These are phyloP conservation scores for Dothideomycetes sp. DNA, from an alignment of 2,329 filamentous ascomycete genomes.

Conservation along the genomic window DNA sequence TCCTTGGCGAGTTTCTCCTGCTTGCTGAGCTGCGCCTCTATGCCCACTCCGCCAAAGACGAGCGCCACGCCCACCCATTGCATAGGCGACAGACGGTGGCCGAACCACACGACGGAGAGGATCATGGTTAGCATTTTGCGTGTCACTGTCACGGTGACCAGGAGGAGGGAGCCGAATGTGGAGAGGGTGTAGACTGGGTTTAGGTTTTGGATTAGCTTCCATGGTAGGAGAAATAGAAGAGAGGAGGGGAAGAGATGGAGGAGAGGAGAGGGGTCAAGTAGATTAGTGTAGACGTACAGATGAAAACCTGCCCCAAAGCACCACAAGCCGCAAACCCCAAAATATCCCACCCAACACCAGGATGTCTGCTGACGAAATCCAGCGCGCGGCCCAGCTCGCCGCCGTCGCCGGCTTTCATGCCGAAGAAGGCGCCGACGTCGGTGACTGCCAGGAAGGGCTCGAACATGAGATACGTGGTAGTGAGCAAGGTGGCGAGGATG, in stretches of 20 bases:
- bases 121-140: constrained; percentile 99
- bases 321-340: constrained; percentile 83
- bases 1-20: constrained; percentile 77
- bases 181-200: constrained; percentile 67
- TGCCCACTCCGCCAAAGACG: constrained; percentile 91
- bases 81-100: constrained; percentile 73
- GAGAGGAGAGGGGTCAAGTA: background rate
- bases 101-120: constrained; percentile 87
- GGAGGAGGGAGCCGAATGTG: constrained; percentile 79
- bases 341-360: constrained; percentile 74
- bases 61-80: constrained; percentile 89
- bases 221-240: constrained; percentile 2
- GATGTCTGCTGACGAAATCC: constrained; percentile 69
- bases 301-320: constrained; percentile 90
- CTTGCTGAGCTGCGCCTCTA: constrained; percentile 72
- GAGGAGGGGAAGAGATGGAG: background rate
- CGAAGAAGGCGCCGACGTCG: constrained; percentile 28
- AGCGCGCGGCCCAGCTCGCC: constrained; percentile 73
- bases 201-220: background rate
- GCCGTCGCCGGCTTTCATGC: constrained; percentile 32
- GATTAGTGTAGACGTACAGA: constrained; percentile 39
- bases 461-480: constrained; percentile 61
- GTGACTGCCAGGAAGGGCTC: constrained; percentile 69
- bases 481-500: constrained; percentile 70
- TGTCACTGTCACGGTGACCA: constrained; percentile 94